phyloP scores from a whole-genome alignment of 1,284 basidiomycete species.

The Ganoderma sinense region DNA sequence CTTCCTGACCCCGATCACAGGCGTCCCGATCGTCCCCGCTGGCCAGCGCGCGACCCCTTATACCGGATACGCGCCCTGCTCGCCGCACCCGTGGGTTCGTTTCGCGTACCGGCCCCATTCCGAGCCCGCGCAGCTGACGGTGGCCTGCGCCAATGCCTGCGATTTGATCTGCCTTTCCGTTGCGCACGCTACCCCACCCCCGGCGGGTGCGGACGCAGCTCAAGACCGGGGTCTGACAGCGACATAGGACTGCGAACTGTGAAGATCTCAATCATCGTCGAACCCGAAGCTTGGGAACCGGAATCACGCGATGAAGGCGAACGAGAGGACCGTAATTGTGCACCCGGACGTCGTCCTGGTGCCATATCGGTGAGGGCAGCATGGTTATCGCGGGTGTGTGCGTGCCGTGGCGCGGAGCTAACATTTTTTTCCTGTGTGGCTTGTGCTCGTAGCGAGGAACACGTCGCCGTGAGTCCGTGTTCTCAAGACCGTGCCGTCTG shows the following conservation, averaged over 20 bases:
- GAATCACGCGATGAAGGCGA: slow-evolving; percentile 60
- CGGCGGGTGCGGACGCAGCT: too few relatives aligned
- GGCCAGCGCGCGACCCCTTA: not conserved
- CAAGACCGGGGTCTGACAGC: too few relatives aligned
- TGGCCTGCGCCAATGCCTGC: not conserved
- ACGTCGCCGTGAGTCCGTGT: slow-evolving; percentile 60
- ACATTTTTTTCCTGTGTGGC: not conserved
- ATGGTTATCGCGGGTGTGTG: slow-evolving; percentile 5
- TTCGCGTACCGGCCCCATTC: slow-evolving; percentile 1
- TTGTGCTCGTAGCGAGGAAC: slow-evolving; percentile 50
- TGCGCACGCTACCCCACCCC: too few relatives aligned
- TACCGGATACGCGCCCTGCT: not conserved
- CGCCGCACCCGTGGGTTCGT: not conserved
- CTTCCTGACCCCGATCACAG: not conserved
- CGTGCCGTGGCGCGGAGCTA: slow-evolving; percentile 9
- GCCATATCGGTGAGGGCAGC: slow-evolving; percentile 64
- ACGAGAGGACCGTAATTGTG: slow-evolving; percentile 68
- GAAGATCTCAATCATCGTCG: too few relatives aligned
- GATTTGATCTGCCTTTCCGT: not conserved
- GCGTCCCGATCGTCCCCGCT: not conserved
- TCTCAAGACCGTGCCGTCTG: not conserved
- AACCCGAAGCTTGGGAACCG: too few relatives aligned
- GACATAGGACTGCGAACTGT: too few relatives aligned
- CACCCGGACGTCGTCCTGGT: slow-evolving; percentile 73
- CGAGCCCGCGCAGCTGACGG: slow-evolving; percentile 1